Conservation (phyloP, 2,329 filamentous ascomycete genomes). For the Mariannaea elegans region DNA sequence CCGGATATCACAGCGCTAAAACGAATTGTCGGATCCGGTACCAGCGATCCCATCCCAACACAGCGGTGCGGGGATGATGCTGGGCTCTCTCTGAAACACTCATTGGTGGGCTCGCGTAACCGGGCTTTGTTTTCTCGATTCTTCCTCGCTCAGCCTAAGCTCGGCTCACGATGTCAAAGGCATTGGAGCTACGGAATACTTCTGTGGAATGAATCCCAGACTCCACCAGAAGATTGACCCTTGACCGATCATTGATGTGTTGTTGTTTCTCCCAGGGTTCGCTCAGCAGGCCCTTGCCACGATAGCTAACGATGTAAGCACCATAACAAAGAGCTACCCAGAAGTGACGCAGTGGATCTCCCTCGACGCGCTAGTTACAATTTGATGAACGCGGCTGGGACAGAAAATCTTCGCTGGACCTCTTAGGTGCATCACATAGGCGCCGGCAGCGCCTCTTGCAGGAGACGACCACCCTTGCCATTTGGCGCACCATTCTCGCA, state of each 20-base stretch:
- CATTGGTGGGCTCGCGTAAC: slow-evolving; percentile 19
- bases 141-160: slow-evolving; percentile 17
- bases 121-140: slow-evolving; percentile 31
- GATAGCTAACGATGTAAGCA: neutral
- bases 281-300: neutral
- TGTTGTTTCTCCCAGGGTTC: slow-evolving; percentile 5
- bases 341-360: slow-evolving; percentile 7
- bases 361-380: slow-evolving; percentile 5
- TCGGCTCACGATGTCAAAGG: slow-evolving; percentile 18
- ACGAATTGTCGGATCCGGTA: slow-evolving; percentile 40
- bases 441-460: slow-evolving; percentile 30
- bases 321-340: neutral
- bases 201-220: slow-evolving; percentile 23
- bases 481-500: slow-evolving; percentile 31
- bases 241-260: neutral
- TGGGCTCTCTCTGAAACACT: neutral
- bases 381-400: slow-evolving; percentile 8
- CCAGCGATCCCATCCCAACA: slow-evolving; percentile 35
- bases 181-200: neutral
- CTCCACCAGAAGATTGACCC: slow-evolving; percentile 16
- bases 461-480: slow-evolving; percentile 16
- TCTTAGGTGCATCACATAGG: slow-evolving; percentile 35
- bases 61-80: slow-evolving; percentile 32
- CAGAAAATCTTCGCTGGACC: slow-evolving; percentile 14
- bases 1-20: slow-evolving; percentile 40